Evolutionary conservation across 1,139 yeast genomes (phyloP), one percentile per base, ranked within the genome.

Genomic region (Wickerhamomyces sp.): DNA sequence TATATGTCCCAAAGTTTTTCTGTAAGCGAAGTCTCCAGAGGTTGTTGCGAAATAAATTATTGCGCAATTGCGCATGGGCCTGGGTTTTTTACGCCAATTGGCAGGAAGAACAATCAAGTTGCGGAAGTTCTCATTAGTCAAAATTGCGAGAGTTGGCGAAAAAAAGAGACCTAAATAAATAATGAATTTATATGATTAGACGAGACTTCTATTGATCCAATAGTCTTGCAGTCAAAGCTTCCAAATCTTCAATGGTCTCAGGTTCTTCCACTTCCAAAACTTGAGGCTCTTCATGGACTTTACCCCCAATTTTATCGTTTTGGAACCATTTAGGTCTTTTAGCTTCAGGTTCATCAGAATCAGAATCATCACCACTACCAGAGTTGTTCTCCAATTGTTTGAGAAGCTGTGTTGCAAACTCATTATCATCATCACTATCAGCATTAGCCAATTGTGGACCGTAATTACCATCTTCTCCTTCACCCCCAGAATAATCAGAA

Each of bases 211-310:
- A 33, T 19, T 33, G 36, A 6, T 20, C 28, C 28, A 72, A 54
- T 52, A 91, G 75, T 57, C 73, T 75, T 31, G 85, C 73, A 3
- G 97, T 82, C 61, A 91, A 75, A 11, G 94, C 88, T 67, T 91
- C 98, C 61, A 91, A 72, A 55, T 91, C 97, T 57, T 87, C 96
- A 59, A 91, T 68, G 21, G 95, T 83, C 51, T 86, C 85, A 16
- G 96, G 96, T 53, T 81, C 86, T 46, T 85, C 93, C 35, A 84
- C 68, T 59, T 88, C 96, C 42, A 84, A 68, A 36, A 83, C 62
- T 11, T 53, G 57, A 4, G 49, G 58, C 4, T 49, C 53, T 20
- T 49, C 49, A 6, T 49, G 47, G 31, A 59, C 59, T 30, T 50
- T 55, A 37, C 59, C 59, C 26, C 54, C 59, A 35, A 65, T 61